Base-by-base conservation (phyloP, 805 yeast genomes). In the Suhomyces sp. region DNA sequence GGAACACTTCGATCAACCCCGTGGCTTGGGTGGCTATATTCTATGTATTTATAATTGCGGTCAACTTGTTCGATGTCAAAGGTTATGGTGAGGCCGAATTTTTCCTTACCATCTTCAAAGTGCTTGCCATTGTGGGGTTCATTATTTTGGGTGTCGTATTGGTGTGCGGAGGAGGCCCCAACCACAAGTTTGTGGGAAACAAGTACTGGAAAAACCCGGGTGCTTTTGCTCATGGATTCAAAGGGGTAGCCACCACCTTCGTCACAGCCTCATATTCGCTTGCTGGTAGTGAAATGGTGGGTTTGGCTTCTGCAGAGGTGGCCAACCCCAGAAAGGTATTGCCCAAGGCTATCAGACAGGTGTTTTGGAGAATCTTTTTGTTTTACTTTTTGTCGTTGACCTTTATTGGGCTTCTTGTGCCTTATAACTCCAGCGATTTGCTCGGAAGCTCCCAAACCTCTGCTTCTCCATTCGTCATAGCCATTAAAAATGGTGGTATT, bases 321-420 rank as follows among this genome's bases (percentile, higher is more conserved):
- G 65, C 63, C 38, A 68, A 75, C 57, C 80, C 80, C 1, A 54
- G 70, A 17, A 65, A 67, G 46, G 66, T 72, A 2, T 63, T 75
- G 51, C 80, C 80, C 12, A 67, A 63, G 46, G 80, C 80, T 13
- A 68, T 74, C 33, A 70, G 70, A 52, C 78, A 75, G 55, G 77
- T 74, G 1, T 74, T 75, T 57, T 71, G 78, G 77, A 63, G 80
- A 61, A 65, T 75, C 48, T 68, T 72, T 53, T 53, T 74, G 47
- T 75, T 75, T 57, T 75, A 73, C 65, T 63, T 74, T 53, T 57
- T 59, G 49, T 57, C 59, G 2, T 59, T 66, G 31, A 66, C 65
- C 8, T 58, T 66, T 44, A 60, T 66, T 31, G 61, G 62, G 5
- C 58, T 65, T 23, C 55, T 66, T 56, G 69, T 66, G 6, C 60